A percentile compares a stretch with the other conserved stretches of the same genome.
Conservation (phyloP, 2,329 filamentous ascomycete genomes). For the Aureobasidium sp. region DNA sequence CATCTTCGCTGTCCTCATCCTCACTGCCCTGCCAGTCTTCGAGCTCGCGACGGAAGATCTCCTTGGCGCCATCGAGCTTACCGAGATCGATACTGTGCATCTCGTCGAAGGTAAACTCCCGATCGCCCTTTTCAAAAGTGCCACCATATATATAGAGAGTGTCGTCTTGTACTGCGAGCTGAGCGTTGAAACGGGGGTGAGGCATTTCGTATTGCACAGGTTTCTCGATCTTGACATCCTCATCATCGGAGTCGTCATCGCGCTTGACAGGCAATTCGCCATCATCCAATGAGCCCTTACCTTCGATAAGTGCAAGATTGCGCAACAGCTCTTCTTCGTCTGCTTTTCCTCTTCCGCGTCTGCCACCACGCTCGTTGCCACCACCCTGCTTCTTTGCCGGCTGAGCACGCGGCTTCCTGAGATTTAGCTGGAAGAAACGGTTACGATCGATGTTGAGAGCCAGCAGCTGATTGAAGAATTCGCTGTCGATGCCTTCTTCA, state of each 20-base stretch:
- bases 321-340: constrained; percentile 85
- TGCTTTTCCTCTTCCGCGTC: constrained; percentile 71
- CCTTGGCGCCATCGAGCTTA: constrained; percentile 88
- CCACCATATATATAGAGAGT: constrained; percentile 90
- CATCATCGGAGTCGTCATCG: constrained; percentile 43
- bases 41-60: constrained; percentile 79
- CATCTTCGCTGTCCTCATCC: constrained; percentile 37
- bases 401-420: constrained; percentile 66
- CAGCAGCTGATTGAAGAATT: constrained; percentile 89
- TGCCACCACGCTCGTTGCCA: constrained; percentile 53
- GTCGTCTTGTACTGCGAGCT: constrained; percentile 85
- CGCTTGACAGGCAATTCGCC: constrained; percentile 24
- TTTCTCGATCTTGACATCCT: constrained; percentile 45
- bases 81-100: constrained; percentile 89
- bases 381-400: constrained; percentile 52
- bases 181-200: constrained; percentile 83
- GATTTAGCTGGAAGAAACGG: constrained; percentile 76
- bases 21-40: constrained; percentile 68
- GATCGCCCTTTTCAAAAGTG: constrained; percentile 89
- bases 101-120: constrained; percentile 93
- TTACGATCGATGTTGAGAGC: constrained; percentile 96
- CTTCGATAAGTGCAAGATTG: constrained; percentile 79
- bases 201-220: constrained; percentile 72
- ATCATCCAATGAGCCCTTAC: constrained; percentile 53
- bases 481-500: constrained; percentile 83